These are phyloP conservation scores for Termitomyces sp. DNA, from an alignment of 768 basidiomycete genomes.

Conservation along the genomic window DNA sequence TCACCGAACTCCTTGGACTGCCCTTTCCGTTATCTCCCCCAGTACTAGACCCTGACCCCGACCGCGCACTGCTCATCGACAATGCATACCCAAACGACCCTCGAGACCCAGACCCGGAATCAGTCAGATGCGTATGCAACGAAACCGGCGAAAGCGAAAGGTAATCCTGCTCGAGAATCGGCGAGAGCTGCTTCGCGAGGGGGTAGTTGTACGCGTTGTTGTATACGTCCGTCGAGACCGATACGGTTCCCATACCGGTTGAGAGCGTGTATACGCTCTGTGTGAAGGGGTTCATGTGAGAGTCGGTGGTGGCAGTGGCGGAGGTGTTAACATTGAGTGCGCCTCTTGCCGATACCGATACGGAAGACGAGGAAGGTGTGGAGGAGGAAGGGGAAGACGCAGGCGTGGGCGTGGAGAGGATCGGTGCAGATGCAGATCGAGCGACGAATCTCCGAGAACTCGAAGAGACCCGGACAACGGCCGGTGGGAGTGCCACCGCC, in stretches of 20 bases:
- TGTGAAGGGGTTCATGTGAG: neutral
- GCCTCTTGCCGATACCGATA: constrained; percentile 20
- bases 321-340: constrained; percentile 29
- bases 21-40: constrained; percentile 17
- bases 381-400: constrained; percentile 17
- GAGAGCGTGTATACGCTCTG: neutral
- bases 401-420: constrained; percentile 26
- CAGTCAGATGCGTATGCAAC: constrained; percentile 19
- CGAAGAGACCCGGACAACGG: constrained; percentile 17
- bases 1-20: constrained; percentile 32
- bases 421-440: constrained; percentile 15
- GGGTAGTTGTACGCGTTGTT: constrained; percentile 34
- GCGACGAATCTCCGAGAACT: constrained; percentile 11
- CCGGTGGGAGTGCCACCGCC: constrained; percentile 13
- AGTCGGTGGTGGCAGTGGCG: constrained; percentile 14
- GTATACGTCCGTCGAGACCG: constrained; percentile 29
- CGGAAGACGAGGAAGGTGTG: constrained; percentile 18
- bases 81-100: constrained; percentile 16
- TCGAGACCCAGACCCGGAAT: neutral
- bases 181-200: constrained; percentile 52
- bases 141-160: constrained; percentile 40
- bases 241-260: neutral
- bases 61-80: neutral
- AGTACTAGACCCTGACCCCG: neutral
- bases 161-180: constrained; percentile 65